Base-by-base conservation (phyloP, 1,284 basidiomycete genomes). In the Microbotryum scabiosae region DNA sequence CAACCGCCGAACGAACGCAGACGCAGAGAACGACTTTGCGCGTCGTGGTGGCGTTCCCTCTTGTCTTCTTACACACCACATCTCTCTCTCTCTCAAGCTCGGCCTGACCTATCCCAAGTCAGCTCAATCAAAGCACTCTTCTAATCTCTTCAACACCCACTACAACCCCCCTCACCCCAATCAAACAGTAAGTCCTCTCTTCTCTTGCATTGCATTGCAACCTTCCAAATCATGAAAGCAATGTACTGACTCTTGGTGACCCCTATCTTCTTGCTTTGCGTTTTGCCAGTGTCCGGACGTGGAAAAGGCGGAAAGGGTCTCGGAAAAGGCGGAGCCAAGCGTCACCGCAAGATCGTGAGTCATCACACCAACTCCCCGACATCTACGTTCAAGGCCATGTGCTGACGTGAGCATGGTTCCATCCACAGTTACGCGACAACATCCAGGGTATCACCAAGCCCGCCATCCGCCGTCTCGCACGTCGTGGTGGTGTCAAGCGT, bases 401-500 rank as follows among this genome's bases (percentile, higher is more conserved):
- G 0, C 36, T 41, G 4, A 41, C 36, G 5, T 16, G 1, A 18
- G 5, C 36, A 41, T 41, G 16, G 5, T 12, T 14, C 36, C 41
- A n/a, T 25, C 4, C 51, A 60, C 64, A 71, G 71, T 59, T 67
- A 66, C 68, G 73, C 73, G 86, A 88, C 79, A 88, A 88, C 81
- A 88, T 88, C 75, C 85, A 87, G 78, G 85, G 83, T 20, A 88
- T 90, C 75, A 90, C 87, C 72, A 91, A 90, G 81, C 88, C 87
- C 70, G 88, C 89, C 70, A 91, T 93, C 76, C 87, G 90, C 72
- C 88, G 90, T 81, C 86, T 94, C 67, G 90, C 90, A 51, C 88
- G 90, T 76, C 86, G 90, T 82, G 91, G 90, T 75, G 89, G 89
- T 85, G 89, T 91, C 74, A 91, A 92, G 81, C 88, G 88, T 86